These are phyloP conservation scores for Wickerhamomyces mucosus DNA, from an alignment of 805 yeast genomes.

Conservation along the genomic window DNA sequence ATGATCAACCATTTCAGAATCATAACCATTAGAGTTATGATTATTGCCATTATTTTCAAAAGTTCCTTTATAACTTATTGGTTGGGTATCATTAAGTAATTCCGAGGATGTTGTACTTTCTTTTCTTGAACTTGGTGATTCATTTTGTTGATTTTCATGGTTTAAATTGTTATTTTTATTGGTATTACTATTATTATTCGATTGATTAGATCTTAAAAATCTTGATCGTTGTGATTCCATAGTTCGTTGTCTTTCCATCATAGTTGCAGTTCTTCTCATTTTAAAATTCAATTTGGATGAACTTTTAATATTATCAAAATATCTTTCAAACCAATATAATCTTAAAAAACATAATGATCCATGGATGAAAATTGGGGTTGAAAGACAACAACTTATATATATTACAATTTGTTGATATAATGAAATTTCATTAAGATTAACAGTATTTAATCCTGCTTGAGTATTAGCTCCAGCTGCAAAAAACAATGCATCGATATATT, in stretches of 20 bases:
- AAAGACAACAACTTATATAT: constrained; percentile 49
- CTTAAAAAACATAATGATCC: constrained; percentile 68
- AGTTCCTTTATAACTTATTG: too few species aligned
- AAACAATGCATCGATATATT: constrained; percentile 75
- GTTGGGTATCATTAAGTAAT: too few species aligned
- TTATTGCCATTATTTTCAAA: constrained; percentile 3
- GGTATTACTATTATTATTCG: neutral
- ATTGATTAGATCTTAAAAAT: neutral
- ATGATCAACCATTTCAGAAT: constrained; percentile 3
- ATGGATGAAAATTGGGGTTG: constrained; percentile 88
- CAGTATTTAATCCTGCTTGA: constrained; percentile 86
- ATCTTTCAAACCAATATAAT: constrained; percentile 80
- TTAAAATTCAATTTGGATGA: constrained; percentile 70
- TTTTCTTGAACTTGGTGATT: constrained; percentile 3
- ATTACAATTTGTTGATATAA: constrained; percentile 76
- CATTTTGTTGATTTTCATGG: constrained; percentile 1
- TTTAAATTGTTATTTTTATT: neutral
- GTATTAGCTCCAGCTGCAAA: constrained; percentile 70
- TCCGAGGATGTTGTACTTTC: constrained; percentile 12
- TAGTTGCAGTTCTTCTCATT: constrained; percentile 73
- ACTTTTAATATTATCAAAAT: constrained; percentile 73
- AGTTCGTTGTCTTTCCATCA: constrained; percentile 21
- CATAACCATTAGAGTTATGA: constrained; percentile 3
- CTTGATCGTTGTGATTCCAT: constrained; percentile 6
- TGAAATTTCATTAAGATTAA: constrained; percentile 51